Evolutionary conservation across 179 eudicot species (phyloP).

Genomic region (Monotropa hypopitys): DNA sequence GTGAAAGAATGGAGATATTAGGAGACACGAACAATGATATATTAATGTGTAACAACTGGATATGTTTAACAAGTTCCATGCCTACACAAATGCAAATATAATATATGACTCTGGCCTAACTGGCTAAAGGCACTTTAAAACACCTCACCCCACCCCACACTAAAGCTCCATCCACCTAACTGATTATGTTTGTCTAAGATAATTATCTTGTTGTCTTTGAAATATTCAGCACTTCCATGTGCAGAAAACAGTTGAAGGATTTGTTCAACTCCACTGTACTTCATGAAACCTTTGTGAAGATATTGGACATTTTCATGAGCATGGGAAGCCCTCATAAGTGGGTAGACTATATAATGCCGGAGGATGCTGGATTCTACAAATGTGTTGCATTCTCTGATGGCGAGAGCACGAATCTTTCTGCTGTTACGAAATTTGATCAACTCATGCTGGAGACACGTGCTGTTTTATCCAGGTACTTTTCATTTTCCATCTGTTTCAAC

Average conservation of each 20-base stretch:
- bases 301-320: constrained; percentile 66
- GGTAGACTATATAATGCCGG: constrained; percentile 63
- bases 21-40: neutral
- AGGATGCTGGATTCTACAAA: constrained; percentile 31
- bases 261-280: constrained; percentile 38
- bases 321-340: constrained; percentile 48
- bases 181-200: neutral
- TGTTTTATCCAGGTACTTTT: constrained; percentile 60
- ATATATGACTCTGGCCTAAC: neutral
- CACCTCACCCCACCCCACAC: neutral
- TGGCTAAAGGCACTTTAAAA: neutral
- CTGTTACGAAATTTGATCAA: constrained; percentile 48
- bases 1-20: neutral
- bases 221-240: constrained; percentile 26
- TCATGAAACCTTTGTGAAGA: constrained; percentile 52
- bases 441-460: constrained; percentile 62
- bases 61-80: neutral
- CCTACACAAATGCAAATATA: neutral
- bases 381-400: constrained; percentile 28
- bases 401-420: constrained; percentile 23
- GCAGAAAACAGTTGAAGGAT: constrained; percentile 16
- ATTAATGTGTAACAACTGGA: neutral
- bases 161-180: neutral
- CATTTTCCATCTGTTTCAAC: neutral
- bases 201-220: neutral